These are phyloP conservation scores for Nitzschia inconspicua DNA, from an alignment of 108 stramenopile genomes.

Conservation along the genomic window DNA sequence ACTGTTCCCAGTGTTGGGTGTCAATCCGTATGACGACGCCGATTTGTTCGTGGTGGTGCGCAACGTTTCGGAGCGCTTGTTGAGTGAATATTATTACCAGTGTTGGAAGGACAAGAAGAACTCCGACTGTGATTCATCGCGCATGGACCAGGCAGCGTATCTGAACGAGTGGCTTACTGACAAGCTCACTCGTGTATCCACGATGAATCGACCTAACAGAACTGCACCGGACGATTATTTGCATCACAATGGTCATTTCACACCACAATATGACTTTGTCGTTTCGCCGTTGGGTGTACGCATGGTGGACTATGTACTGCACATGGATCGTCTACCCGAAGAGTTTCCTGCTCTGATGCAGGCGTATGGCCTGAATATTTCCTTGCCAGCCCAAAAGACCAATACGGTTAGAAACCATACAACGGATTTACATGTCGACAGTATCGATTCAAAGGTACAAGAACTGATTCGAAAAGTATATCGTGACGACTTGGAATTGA, in stretches of 20 bases:
- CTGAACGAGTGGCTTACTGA: slow-evolving; percentile 34
- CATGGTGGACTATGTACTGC: slow-evolving; percentile 35
- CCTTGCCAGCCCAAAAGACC: slow-evolving; percentile 9
- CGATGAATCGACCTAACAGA: not conserved
- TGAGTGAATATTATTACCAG: slow-evolving; percentile 41
- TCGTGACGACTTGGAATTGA: no score
- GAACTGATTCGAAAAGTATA: no score
- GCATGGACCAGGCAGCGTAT: slow-evolving; percentile 21
- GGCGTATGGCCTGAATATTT: slow-evolving; percentile 12
- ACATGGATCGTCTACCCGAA: slow-evolving; percentile 17
- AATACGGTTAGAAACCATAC: slow-evolving; percentile 20
- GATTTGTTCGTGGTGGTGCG: slow-evolving; percentile 17
- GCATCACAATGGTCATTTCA: slow-evolving; percentile 40
- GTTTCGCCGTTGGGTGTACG: slow-evolving; percentile 23
- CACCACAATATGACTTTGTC: slow-evolving; percentile 36
- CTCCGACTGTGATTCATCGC: slow-evolving; percentile 16
- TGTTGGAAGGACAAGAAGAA: slow-evolving; percentile 20
- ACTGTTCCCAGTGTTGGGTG: slow-evolving; percentile 24
- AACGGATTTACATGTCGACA: no score
- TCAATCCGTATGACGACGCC: slow-evolving; percentile 57
- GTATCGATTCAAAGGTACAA: no score
- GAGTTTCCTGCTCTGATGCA: slow-evolving; percentile 30
- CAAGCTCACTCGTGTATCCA: not conserved
- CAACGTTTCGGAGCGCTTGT: slow-evolving; percentile 27
- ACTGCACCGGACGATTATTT: slow-evolving; percentile 10